phyloP scores from a whole-genome alignment of 768 basidiomycete genomes.

The Suillus brevipes region DNA sequence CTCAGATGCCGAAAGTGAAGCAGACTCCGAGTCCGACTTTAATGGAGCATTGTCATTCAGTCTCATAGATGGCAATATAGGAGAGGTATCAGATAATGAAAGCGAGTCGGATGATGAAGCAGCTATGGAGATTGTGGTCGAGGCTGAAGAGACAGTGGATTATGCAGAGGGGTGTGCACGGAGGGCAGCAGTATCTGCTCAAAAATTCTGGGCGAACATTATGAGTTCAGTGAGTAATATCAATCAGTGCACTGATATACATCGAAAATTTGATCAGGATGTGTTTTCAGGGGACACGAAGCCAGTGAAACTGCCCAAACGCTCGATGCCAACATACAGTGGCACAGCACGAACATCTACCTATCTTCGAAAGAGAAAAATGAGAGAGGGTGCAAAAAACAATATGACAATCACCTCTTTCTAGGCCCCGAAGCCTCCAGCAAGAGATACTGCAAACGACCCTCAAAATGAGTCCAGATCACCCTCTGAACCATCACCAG shows the following conservation, averaged over 20 bases:
- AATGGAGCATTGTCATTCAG: conserved; percentile 1
- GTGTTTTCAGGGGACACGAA: not conserved
- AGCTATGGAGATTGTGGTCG: too few relatives aligned
- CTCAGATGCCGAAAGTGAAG: not conserved
- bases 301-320: not conserved
- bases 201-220: too few relatives aligned
- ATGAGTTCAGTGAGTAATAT: not conserved
- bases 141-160: too few relatives aligned
- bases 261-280: not conserved
- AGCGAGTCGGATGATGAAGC: not conserved
- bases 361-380: not conserved
- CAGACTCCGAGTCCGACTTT: not conserved
- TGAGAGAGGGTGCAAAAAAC: conserved; percentile 1
- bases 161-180: too few relatives aligned
- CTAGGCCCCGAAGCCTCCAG: not conserved
- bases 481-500: too few relatives aligned
- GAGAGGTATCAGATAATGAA: not conserved
- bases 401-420: not conserved
- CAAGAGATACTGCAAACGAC: not conserved
- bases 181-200: too few relatives aligned
- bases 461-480: too few relatives aligned
- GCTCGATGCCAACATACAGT: not conserved
- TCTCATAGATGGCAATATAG: not conserved
- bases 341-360: conserved; percentile 1
- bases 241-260: not conserved